phyloP scores from a whole-genome alignment of 257 asterid genomes.

The Nicotiana knightiana region DNA sequence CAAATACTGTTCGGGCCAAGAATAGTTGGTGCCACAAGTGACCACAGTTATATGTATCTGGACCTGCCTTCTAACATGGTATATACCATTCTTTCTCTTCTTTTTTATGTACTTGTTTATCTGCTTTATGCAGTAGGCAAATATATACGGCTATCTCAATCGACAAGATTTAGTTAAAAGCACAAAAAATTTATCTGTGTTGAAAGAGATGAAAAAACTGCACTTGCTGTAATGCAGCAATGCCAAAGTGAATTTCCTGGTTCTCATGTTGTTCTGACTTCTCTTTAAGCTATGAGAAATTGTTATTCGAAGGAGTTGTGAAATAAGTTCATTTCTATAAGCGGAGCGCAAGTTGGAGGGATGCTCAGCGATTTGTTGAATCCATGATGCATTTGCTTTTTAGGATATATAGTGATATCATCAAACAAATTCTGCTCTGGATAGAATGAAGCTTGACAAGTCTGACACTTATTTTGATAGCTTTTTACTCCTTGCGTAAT shows the following conservation, averaged over 20 bases:
- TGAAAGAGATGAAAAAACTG: background rate
- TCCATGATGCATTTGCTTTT: background rate
- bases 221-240: too few relatives aligned
- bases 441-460: background rate
- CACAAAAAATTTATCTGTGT: background rate
- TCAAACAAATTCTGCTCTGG: background rate
- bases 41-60: conserved; percentile 62
- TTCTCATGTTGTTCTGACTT: background rate
- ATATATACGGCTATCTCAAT: background rate
- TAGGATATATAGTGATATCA: background rate
- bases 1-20: conserved; percentile 74
- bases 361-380: background rate
- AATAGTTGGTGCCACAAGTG: conserved; percentile 68
- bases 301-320: background rate
- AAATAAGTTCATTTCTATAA: background rate
- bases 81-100: conserved; percentile 15
- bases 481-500: background rate
- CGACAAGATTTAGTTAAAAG: background rate
- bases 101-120: background rate
- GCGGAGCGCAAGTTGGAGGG: background rate
- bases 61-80: conserved; percentile 97
- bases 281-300: background rate
- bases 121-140: background rate
- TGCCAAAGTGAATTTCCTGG: background rate
- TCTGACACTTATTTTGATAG: background rate